A percentile compares a stretch with the other conserved stretches of the same genome.
These are phyloP conservation scores for Iodosphaeria phyllophila DNA, from an alignment of 2,329 filamentous ascomycete genomes.

Conservation along the genomic window DNA sequence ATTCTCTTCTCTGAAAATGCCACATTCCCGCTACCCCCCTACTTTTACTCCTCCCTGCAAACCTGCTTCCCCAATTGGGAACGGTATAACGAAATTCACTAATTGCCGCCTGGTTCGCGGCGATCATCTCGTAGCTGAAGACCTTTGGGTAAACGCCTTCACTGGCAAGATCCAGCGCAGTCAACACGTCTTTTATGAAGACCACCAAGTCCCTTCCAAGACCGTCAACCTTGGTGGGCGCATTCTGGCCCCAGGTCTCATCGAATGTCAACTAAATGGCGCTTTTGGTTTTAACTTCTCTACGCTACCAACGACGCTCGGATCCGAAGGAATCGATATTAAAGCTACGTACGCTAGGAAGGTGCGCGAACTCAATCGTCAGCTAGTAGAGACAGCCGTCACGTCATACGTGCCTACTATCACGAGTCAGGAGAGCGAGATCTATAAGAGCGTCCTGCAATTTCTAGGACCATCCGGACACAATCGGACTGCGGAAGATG, in stretches of 20 bases:
- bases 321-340: too few species aligned
- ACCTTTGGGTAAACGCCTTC: slow-evolving; percentile 73
- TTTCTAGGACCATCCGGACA: slow-evolving; percentile 55
- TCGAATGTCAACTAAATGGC: slow-evolving; percentile 84
- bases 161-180: slow-evolving; percentile 68
- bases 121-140: slow-evolving; percentile 48
- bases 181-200: slow-evolving; percentile 48
- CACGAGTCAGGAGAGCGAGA: slow-evolving; percentile 59
- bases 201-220: slow-evolving; percentile 49
- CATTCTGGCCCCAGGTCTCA: slow-evolving; percentile 70
- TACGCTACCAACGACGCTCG: too few species aligned
- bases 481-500: slow-evolving; percentile 40
- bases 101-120: slow-evolving; percentile 66
- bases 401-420: slow-evolving; percentile 78
- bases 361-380: slow-evolving; percentile 51
- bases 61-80: too few species aligned
- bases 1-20: too few species aligned
- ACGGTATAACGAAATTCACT: slow-evolving; percentile 64
- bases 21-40: too few species aligned
- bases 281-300: slow-evolving; percentile 90
- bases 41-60: too few species aligned
- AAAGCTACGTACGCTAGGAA: slow-evolving; percentile 50
- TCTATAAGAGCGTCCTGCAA: slow-evolving; percentile 67
- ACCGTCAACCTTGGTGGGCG: slow-evolving; percentile 66
- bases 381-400: slow-evolving; percentile 60